phyloP scores from a whole-genome alignment of 495 filamentous ascomycete genomes.

The Aspergillus ostianus region DNA sequence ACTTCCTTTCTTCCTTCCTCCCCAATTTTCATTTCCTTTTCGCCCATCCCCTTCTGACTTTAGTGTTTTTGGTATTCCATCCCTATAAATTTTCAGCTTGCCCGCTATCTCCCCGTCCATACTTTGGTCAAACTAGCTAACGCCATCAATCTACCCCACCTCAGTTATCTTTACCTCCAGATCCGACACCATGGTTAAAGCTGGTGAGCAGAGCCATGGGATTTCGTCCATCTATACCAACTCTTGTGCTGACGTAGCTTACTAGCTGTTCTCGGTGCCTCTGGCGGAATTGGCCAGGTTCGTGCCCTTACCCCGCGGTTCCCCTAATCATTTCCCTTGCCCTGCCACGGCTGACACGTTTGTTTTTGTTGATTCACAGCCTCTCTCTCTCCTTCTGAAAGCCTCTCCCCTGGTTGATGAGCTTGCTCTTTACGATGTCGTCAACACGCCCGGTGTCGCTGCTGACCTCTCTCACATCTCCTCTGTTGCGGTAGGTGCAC shows the following conservation, averaged over 20 bases:
- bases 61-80: background rate
- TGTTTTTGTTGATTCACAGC: constrained; percentile 49
- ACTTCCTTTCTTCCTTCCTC: constrained; percentile 13
- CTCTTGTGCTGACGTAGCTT: constrained; percentile 1
- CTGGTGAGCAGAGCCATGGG: constrained; percentile 54
- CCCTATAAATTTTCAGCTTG: background rate
- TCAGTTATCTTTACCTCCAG: background rate
- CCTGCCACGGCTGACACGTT: background rate
- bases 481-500: constrained; percentile 71
- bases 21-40: constrained; percentile 7
- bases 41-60: constrained; percentile 19
- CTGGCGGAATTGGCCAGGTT: constrained; percentile 98
- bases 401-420: constrained; percentile 79
- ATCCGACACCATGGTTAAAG: constrained; percentile 75
- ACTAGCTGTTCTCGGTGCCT: constrained; percentile 88
- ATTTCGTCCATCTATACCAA: background rate
- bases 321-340: background rate
- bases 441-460: constrained; percentile 94
- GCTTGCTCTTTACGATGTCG: constrained; percentile 96
- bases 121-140: background rate
- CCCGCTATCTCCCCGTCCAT: background rate
- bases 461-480: constrained; percentile 98
- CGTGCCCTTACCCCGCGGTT: background rate
- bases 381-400: constrained; percentile 93
- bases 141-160: background rate